These are phyloP conservation scores for Xanthoceras sorbifolium DNA, from an alignment of 345 rosid species.

Conservation along the genomic window DNA sequence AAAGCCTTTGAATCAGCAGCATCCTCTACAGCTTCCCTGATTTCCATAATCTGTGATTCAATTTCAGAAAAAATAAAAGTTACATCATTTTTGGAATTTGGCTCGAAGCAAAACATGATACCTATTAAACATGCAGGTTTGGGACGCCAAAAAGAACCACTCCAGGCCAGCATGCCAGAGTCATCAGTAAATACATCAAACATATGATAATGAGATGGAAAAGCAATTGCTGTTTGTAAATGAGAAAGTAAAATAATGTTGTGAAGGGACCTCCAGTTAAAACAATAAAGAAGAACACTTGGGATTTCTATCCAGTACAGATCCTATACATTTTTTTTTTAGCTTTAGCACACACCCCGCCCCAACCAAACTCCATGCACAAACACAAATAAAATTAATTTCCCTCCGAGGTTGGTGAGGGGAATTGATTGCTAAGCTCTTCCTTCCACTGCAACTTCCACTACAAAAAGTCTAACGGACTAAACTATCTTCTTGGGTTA, in stretches of 20 bases:
- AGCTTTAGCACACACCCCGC: too few relatives aligned
- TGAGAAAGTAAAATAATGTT: background rate
- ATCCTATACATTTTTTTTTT: too few relatives aligned
- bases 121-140: background rate
- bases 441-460: too few relatives aligned
- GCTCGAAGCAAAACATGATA: background rate
- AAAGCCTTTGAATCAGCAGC: constrained; percentile 60
- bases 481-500: background rate
- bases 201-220: background rate
- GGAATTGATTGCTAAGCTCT: too few relatives aligned
- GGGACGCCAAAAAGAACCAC: background rate
- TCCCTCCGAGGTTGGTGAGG: too few relatives aligned
- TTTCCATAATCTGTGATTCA: constrained; percentile 75
- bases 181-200: background rate
- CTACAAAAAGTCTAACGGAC: too few relatives aligned
- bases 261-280: background rate
- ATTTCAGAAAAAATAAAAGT: background rate
- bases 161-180: background rate
- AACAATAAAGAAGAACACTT: background rate
- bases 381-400: too few relatives aligned
- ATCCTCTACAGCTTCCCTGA: constrained; percentile 89
- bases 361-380: too few relatives aligned
- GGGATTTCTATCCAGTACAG: background rate
- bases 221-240: background rate
- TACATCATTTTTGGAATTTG: background rate